Evolutionary conservation across 1,284 basidiomycete genomes (phyloP).

Genomic region (Sanghuangporus sanghuang): DNA sequence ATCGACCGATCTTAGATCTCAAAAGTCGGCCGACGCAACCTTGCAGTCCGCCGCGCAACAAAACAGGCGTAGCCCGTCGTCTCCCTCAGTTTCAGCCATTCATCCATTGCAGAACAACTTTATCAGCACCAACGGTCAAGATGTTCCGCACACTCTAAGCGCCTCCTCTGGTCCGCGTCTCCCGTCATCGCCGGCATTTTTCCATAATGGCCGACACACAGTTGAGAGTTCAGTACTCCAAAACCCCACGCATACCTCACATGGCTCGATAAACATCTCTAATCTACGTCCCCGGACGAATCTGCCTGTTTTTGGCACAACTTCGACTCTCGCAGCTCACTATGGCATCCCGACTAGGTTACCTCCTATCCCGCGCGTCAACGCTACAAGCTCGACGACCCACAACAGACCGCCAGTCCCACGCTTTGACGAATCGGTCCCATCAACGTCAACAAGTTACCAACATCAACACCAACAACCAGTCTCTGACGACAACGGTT

Average conservation of each 20-base stretch:
- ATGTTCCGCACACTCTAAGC: slow-evolving; percentile 32
- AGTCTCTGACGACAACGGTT: slow-evolving; percentile 15
- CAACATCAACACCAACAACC: neutral
- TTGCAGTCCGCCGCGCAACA: slow-evolving; percentile 26
- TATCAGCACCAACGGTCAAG: slow-evolving; percentile 29
- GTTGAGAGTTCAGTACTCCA: slow-evolving; percentile 39
- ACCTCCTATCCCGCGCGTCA: slow-evolving; percentile 51
- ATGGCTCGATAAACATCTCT: slow-evolving; percentile 40
- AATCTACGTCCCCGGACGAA: slow-evolving; percentile 39
- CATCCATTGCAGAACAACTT: slow-evolving; percentile 27
- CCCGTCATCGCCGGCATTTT: slow-evolving; percentile 25
- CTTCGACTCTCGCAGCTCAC: slow-evolving; percentile 59
- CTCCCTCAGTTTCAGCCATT: slow-evolving; percentile 21
- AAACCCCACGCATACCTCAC: slow-evolving; percentile 29
- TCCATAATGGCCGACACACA: slow-evolving; percentile 29
- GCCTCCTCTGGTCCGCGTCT: slow-evolving; percentile 28
- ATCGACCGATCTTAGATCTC: slow-evolving; percentile 36
- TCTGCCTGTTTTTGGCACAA: slow-evolving; percentile 40
- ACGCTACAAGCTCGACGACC: slow-evolving; percentile 35
- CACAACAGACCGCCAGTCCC: slow-evolving; percentile 30
- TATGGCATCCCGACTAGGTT: slow-evolving; percentile 70
- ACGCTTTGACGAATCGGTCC: slow-evolving; percentile 2
- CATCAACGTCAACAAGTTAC: neutral
- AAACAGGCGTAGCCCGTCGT: slow-evolving; percentile 29
- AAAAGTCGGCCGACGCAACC: slow-evolving; percentile 33